A percentile compares a stretch with the other conserved stretches of the same genome.
phyloP scores from a whole-genome alignment of 2,329 filamentous ascomycete genomes.

The Tolypocladium cylindrosporum region DNA sequence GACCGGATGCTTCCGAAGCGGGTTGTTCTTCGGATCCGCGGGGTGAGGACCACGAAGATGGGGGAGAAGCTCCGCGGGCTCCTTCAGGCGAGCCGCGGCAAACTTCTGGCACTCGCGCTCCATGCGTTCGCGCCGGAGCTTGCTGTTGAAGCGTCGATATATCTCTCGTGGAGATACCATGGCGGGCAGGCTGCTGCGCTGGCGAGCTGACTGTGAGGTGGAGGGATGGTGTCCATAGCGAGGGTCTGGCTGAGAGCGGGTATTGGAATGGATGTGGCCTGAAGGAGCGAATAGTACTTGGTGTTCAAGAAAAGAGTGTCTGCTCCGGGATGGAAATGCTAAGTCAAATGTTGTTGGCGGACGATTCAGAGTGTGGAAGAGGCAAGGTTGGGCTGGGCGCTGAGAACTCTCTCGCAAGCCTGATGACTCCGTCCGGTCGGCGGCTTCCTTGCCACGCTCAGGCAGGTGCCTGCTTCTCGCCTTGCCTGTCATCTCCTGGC shows the following conservation, averaged over 20 bases:
- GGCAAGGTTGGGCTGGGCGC: neutral
- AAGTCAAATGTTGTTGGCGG: neutral
- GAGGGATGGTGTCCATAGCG: neutral
- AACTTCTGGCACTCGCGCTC: neutral
- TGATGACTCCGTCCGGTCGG: neutral
- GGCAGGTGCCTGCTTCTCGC: neutral
- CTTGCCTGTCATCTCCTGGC: neutral
- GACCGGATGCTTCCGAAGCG: neutral
- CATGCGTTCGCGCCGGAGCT: neutral
- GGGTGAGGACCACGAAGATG: neutral
- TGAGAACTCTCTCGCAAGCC: neutral
- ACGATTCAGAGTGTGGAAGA: neutral
- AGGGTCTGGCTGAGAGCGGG: neutral
- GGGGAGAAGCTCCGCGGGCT: too few species aligned
- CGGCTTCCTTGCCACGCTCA: neutral
- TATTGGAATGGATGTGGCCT: neutral
- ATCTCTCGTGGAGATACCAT: neutral
- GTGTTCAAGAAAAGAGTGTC: neutral
- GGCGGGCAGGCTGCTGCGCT: neutral
- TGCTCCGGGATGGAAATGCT: slow-evolving; percentile 1
- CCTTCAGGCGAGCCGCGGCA: neutral
- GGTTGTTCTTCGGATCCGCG: neutral
- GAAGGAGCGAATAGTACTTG: neutral
- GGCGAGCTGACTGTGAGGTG: neutral
- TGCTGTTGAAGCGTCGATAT: neutral